Percentiles rank a stretch among this genome's conserved stretches.
phyloP scores from a whole-genome alignment of 306 rosid species.

The Lagenaria siceraria region DNA sequence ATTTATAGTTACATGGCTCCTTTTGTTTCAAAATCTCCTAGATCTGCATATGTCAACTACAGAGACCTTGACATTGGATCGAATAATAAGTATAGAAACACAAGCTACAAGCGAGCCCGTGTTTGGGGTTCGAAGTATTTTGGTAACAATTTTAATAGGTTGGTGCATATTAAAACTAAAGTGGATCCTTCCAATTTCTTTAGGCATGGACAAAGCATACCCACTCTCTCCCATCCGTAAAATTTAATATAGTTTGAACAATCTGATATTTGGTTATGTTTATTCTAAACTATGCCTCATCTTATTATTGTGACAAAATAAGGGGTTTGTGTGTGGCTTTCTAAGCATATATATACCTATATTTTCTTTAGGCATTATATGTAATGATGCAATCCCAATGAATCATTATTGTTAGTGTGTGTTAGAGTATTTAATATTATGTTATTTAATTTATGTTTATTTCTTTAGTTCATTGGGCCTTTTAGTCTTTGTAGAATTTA shows the following conservation, averaged over 20 bases:
- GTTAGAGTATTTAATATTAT: too few species aligned
- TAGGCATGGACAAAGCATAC: conserved; percentile 61
- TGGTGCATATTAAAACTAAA: background rate
- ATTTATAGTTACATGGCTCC: background rate
- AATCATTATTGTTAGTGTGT: too few species aligned
- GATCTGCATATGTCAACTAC: conserved; percentile 30
- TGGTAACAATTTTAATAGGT: background rate
- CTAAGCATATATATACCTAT: too few species aligned
- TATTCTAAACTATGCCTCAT: background rate
- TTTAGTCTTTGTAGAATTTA: too few species aligned
- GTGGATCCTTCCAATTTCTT: background rate
- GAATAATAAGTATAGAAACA: background rate
- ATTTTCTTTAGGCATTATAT: too few species aligned
- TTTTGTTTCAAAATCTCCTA: conserved; percentile 28
- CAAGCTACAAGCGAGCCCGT: conserved; percentile 32
- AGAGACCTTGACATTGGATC: conserved; percentile 1
- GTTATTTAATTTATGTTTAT: too few species aligned
- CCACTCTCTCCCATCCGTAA: background rate
- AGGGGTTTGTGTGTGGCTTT: too few species aligned
- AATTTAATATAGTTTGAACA: background rate
- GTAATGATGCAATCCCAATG: too few species aligned
- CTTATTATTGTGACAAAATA: background rate
- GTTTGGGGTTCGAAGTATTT: conserved; percentile 54
- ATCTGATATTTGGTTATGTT: background rate
- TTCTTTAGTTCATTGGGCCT: too few species aligned